Base-by-base conservation (phyloP, 2,329 filamentous ascomycete species). In the Mollisia scopiformis region DNA sequence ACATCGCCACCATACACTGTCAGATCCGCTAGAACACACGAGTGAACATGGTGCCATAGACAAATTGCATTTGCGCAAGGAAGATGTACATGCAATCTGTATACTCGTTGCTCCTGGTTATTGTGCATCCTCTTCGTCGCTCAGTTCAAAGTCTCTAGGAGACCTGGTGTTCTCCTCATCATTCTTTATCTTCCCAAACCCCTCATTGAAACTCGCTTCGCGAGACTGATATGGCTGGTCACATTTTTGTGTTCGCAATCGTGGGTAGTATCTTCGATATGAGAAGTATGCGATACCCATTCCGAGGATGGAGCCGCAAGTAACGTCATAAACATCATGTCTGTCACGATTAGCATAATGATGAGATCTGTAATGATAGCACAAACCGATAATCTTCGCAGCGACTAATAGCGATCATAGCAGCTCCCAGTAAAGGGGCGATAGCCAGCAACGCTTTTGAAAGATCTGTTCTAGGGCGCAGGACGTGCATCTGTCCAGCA, bases 281-380 rank as follows among this genome's bases (percentile, higher is more conserved):
- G 84, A 88, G 80, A 86, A 89, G 70, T 86, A 86, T 2, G 86
- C 83, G 30, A 89, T 75, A 3, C 76, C 73, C 72, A 83, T 83
- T 3, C 88, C 88, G 14, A 91, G 76, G 27, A 83, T 72, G 0
- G 84, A 83, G 0, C 88, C 88, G 6, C 83, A 80, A 54, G 80
- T 83, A 13, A 91, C 87, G 69, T 91, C 88, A 64, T 88, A 89
- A 2, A 89, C 87, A 65, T 91, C 88, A 67, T 91, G 88, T 10
- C 72, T 73, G 19, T 25, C 4, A 47, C 8, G 8, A 8, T 47
- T 13, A 47, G 43, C 23, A 47, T 25, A 3, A 21, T 4, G 6
- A 6, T 2, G 23, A 16, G 28, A 13, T 7, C 13, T 7, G 11
- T 27, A 37, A 25, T 1, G 11, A 28, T 21, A 23, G 39, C 13